phyloP scores from a whole-genome alignment of 2,329 filamentous ascomycete genomes.

The Aureobasidium leucospermi region DNA sequence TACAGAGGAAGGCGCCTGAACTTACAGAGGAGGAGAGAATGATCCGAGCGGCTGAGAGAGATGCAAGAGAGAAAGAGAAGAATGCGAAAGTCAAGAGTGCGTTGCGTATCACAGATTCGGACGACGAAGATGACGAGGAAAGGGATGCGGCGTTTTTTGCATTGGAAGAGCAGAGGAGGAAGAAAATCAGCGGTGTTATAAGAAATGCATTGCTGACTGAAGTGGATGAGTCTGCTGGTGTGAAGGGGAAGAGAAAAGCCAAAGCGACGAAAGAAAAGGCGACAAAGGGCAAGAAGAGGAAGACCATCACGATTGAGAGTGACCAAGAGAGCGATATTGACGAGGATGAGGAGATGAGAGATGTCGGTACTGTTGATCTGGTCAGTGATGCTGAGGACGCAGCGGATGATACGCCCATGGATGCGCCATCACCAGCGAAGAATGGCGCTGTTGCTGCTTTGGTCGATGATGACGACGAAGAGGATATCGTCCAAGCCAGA shows the following conservation, averaged over 20 bases:
- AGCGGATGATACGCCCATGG: slow-evolving; percentile 29
- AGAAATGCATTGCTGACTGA: slow-evolving; percentile 40
- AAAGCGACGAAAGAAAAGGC: slow-evolving; percentile 10
- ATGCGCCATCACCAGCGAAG: background rate
- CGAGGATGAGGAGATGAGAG: slow-evolving; percentile 1
- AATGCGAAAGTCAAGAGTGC: slow-evolving; percentile 75
- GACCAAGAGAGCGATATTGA: background rate
- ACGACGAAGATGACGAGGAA: slow-evolving; percentile 82
- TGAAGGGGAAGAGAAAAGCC: slow-evolving; percentile 20
- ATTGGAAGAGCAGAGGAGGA: slow-evolving; percentile 60
- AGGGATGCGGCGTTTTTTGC: slow-evolving; percentile 69
- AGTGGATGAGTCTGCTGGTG: slow-evolving; percentile 26
- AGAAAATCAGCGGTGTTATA: slow-evolving; percentile 46
- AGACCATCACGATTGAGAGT: slow-evolving; percentile 14
- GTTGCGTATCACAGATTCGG: slow-evolving; percentile 71
- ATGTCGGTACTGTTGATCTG: background rate
- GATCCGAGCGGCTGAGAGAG: slow-evolving; percentile 54
- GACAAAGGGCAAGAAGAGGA: slow-evolving; percentile 19
- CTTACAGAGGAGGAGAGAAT: slow-evolving; percentile 54
- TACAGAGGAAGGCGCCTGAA: slow-evolving; percentile 40
- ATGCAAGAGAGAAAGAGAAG: slow-evolving; percentile 68
- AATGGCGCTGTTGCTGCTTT: background rate
- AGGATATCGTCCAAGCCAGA: slow-evolving; percentile 21
- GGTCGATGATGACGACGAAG: slow-evolving; percentile 32
- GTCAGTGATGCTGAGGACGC: slow-evolving; percentile 13